Conservation (phyloP, 2,329 filamentous ascomycete species). For the Colletotrichum lindemuthianum region DNA sequence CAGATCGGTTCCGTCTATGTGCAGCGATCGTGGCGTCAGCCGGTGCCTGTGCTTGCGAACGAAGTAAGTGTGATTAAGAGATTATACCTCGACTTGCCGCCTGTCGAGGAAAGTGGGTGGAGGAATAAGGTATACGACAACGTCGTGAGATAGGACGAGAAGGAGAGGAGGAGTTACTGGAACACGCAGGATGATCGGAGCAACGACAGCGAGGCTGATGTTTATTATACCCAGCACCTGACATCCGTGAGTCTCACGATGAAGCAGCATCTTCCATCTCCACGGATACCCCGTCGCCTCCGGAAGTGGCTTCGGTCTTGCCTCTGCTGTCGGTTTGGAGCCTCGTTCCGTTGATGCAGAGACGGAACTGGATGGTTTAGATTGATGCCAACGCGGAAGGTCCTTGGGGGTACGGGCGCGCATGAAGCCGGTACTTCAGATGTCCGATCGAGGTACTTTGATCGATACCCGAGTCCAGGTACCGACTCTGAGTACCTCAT, state of each 20-base stretch:
- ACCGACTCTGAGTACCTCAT: conserved; percentile 11
- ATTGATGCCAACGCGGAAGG: neutral
- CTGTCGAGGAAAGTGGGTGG: neutral
- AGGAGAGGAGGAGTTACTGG: conserved; percentile 12
- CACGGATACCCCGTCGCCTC: too few relatives aligned
- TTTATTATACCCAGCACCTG: conserved; percentile 22
- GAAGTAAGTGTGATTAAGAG: too few relatives aligned
- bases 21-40: too few relatives aligned
- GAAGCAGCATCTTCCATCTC: neutral
- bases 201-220: conserved; percentile 7
- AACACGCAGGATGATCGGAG: conserved; percentile 12
- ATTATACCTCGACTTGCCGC: too few relatives aligned
- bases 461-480: conserved; percentile 13
- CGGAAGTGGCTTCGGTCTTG: too few relatives aligned
- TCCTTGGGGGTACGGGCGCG: neutral
- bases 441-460: conserved; percentile 11
- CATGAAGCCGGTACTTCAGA: conserved; percentile 12
- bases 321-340: too few relatives aligned
- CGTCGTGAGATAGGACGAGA: conserved; percentile 5
- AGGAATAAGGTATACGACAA: conserved; percentile 3
- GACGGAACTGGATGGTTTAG: neutral
- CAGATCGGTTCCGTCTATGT: too few relatives aligned
- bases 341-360: neutral
- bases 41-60: too few relatives aligned
- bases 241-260: conserved; percentile 4